Evolutionary conservation across 1,284 basidiomycete genomes (phyloP).

Genomic region (Cryptococcus sp.): DNA sequence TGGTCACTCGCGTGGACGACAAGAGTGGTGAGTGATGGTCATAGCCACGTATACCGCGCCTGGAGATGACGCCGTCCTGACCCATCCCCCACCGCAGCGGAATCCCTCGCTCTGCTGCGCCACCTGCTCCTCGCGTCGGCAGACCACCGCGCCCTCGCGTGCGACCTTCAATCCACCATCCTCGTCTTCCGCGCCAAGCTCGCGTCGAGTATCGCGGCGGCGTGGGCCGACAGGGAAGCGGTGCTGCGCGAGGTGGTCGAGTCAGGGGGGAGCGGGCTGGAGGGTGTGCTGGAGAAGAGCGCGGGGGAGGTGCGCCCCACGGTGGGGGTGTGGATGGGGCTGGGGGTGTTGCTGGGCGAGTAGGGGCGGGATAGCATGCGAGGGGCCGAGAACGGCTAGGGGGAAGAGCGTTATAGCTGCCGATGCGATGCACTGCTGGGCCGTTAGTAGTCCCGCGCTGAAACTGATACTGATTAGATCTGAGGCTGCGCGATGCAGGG

Average conservation of each 20-base stretch:
- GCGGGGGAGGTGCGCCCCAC: conserved; percentile 27
- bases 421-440: too few relatives aligned
- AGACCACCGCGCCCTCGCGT: conserved; percentile 34
- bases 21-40: conserved; percentile 48
- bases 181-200: conserved; percentile 32
- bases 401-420: too few relatives aligned
- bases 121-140: conserved; percentile 36
- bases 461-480: too few relatives aligned
- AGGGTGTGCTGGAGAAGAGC: conserved; percentile 27
- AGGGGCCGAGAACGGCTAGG: too few relatives aligned
- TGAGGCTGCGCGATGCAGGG: too few relatives aligned
- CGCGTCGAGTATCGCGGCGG: conserved; percentile 26
- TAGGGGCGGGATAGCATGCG: too few relatives aligned
- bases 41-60: neutral
- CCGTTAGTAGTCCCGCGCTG: too few relatives aligned
- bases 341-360: conserved; percentile 25
- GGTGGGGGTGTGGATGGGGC: conserved; percentile 37
- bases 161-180: conserved; percentile 34
- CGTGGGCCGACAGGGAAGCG: conserved; percentile 39
- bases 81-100: conserved; percentile 25
- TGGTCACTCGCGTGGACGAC: conserved; percentile 54
- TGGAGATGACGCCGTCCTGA: too few relatives aligned
- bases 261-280: conserved; percentile 38
- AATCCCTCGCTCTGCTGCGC: conserved; percentile 37
- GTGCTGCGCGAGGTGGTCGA: conserved; percentile 33